Evolutionary conservation across 106 monocot species (phyloP).

Genomic region (Narthecium ossifragum): DNA sequence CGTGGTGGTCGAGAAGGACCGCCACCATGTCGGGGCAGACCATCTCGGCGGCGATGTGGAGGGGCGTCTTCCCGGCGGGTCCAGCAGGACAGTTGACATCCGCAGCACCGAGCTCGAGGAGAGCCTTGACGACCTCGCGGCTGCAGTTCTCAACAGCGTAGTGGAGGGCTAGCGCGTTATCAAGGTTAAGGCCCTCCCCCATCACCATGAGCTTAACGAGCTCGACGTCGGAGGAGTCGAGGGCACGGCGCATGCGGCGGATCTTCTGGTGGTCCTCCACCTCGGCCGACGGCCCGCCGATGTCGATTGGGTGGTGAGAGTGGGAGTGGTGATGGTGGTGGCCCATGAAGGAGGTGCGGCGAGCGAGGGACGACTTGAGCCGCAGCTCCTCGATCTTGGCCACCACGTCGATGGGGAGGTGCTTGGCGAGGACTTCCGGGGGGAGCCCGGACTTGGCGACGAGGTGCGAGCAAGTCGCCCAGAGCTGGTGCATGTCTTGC

Average conservation of each 20-base stretch:
- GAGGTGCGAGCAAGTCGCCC: constrained; percentile 82
- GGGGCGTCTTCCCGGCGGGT: constrained; percentile 73
- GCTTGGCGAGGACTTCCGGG: constrained; percentile 89
- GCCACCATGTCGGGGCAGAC: constrained; percentile 92
- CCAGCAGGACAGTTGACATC: constrained; percentile 86
- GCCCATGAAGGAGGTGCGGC: constrained; percentile 27
- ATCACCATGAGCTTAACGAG: constrained; percentile 97
- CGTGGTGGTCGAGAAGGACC: constrained; percentile 93
- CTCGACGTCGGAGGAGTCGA: constrained; percentile 92
- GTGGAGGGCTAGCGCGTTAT: constrained; percentile 83
- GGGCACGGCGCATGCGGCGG: constrained; percentile 89
- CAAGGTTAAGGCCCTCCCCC: constrained; percentile 94
- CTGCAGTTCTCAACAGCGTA: constrained; percentile 89
- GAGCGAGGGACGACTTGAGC: constrained; percentile 61
- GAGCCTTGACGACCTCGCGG: constrained; percentile 89
- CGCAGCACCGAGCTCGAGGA: constrained; percentile 90
- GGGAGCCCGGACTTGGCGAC: constrained; percentile 95
- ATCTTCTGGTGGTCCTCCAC: constrained; percentile 83
- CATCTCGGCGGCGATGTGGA: constrained; percentile 92
- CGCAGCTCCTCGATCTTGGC: constrained; percentile 87
- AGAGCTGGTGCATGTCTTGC: constrained; percentile 92
- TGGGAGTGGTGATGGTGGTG: constrained; percentile 25
- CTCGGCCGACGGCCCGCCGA: constrained; percentile 16
- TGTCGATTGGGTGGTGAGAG: constrained; percentile 23
- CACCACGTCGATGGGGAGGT: constrained; percentile 79